These are phyloP conservation scores for Candida vartiovaarae DNA, from an alignment of 805 yeast species.

Conservation along the genomic window DNA sequence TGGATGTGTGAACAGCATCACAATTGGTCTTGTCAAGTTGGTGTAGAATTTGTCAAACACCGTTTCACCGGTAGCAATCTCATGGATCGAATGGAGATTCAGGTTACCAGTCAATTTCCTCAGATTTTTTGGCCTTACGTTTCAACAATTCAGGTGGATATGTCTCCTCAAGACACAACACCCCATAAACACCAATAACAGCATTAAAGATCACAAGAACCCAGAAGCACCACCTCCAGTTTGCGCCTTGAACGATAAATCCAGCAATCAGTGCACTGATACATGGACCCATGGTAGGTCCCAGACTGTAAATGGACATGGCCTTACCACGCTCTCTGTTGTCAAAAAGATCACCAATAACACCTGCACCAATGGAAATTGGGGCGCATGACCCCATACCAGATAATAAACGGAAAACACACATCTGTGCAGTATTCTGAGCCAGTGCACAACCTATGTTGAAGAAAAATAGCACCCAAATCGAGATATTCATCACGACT, in stretches of 20 bases:
- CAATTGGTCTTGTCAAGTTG: slow-evolving; percentile 48
- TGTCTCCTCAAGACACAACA: slow-evolving; percentile 45
- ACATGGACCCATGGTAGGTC: slow-evolving; percentile 52
- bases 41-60: slow-evolving; percentile 28
- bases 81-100: slow-evolving; percentile 53
- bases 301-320: slow-evolving; percentile 44
- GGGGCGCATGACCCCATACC: slow-evolving; percentile 68
- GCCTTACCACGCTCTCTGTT: slow-evolving; percentile 47
- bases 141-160: slow-evolving; percentile 48
- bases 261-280: slow-evolving; percentile 54
- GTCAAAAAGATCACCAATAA: slow-evolving; percentile 52
- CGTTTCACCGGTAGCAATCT: slow-evolving; percentile 45
- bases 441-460: slow-evolving; percentile 55
- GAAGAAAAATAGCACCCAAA: slow-evolving; percentile 41
- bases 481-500: slow-evolving; percentile 42
- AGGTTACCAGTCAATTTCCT: slow-evolving; percentile 48
- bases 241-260: slow-evolving; percentile 40
- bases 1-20: slow-evolving; percentile 47
- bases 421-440: slow-evolving; percentile 45
- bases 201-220: slow-evolving; percentile 50
- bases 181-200: slow-evolving; percentile 35
- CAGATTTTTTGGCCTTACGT: slow-evolving; percentile 38
- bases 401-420: slow-evolving; percentile 53
- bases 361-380: slow-evolving; percentile 63
- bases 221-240: slow-evolving; percentile 65